Evolutionary conservation across 139 green algal genomes (phyloP), one percentile per base, ranked within the genome.

Genomic region (Edaphochlamys debaryana): DNA sequence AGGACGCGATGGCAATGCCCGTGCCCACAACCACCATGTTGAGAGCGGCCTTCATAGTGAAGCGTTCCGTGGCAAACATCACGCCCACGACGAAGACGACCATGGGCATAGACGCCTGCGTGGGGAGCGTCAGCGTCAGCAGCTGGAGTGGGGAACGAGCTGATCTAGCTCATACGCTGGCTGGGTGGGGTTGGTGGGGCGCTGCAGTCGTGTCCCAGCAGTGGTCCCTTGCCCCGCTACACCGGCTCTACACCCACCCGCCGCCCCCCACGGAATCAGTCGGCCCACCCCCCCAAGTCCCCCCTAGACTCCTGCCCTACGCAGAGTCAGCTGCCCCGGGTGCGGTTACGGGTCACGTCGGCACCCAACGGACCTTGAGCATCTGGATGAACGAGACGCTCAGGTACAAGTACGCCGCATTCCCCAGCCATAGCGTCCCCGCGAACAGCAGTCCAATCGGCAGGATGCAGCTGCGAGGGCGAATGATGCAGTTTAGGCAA

Each of bases 301-400:
- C n/a, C n/a, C n/a, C n/a, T n/a, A n/a, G n/a, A n/a, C n/a, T n/a
- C n/a, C n/a, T n/a, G n/a, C n/a, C n/a, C n/a, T n/a, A n/a, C n/a
- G n/a, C n/a, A n/a, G n/a, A n/a, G n/a, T n/a, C n/a, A n/a, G n/a
- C n/a, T n/a, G n/a, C n/a, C n/a, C n/a, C n/a, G n/a, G n/a, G n/a
- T n/a, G n/a, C n/a, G n/a, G n/a, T n/a, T n/a, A n/a, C n/a, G n/a
- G n/a, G n/a, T n/a, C n/a, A n/a, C n/a, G n/a, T n/a, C n/a, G n/a
- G n/a, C n/a, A n/a, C 3, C 36, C 32, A 60, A 25, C 54, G 67
- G 36, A 85, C 87, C 92, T 98, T 99, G 68, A 98, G 79, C 96
- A 99, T 99, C 82, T 99, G 96, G 41, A 98, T 98, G 91, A 98
- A 98, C 17, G 95, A 95, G 3, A 98, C 95, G 34, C 86, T 94